Evolutionary conservation across 805 yeast genomes (phyloP), one percentile per base, ranked within the genome.

Genomic region (Lachancea kluyveri): DNA sequence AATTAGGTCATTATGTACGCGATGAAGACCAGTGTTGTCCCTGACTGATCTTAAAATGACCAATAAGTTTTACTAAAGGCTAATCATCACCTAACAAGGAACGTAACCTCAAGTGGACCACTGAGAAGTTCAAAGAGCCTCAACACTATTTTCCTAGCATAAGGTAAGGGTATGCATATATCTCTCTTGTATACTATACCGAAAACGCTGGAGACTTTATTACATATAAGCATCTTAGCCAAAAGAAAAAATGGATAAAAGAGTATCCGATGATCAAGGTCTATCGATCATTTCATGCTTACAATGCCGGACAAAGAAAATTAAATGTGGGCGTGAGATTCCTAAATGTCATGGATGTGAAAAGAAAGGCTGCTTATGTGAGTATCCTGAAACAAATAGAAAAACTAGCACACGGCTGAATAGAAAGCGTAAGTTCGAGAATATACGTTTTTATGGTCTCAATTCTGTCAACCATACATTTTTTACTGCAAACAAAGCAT

Each of bases 221-320:
- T n/a, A n/a, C n/a, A n/a, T n/a, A n/a, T n/a, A n/a, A n/a, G n/a
- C n/a, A n/a, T n/a, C n/a, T n/a, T n/a, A n/a, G n/a, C n/a, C n/a
- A n/a, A 16, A 27, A 17, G 20, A 9, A 19, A 19, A 19, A 8
- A 19, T 19, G 21, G 10, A 10, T 19, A 10, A 10, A 19, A 8
- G 9, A 19, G 21, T 8, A 19, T 8, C 9, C 8, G 21, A 19
- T 10, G 9, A 8, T 8, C 29, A 28, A 17, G 33, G 36, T 7
- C 41, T 50, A 26, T 40, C 52, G 10, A 33, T 37, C 9, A 38
- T 50, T 4, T 33, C 50, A 4, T 48, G 54, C 30, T 26, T 39
- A 8, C 34, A 49, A 25, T 48, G 54, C 24, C 30, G 43, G 10
- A 30, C 22, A 14, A 28, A 42, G 23, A 39, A 39, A 30, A 21